phyloP scores from a whole-genome alignment of 345 rosid genomes.

The Corchorus olitorius region DNA sequence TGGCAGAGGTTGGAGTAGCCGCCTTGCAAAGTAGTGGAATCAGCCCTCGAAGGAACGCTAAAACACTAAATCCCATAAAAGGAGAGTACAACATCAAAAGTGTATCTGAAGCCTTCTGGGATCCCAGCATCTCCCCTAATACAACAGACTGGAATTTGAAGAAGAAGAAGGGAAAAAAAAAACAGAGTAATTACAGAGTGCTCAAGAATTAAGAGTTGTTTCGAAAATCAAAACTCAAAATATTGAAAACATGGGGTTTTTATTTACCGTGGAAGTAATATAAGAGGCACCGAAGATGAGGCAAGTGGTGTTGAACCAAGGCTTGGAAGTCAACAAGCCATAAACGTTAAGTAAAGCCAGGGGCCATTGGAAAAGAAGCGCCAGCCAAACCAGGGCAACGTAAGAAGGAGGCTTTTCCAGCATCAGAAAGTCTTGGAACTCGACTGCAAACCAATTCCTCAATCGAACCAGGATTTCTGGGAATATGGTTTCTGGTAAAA shows the following conservation, averaged over 20 bases:
- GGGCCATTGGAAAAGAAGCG: constrained; percentile 76
- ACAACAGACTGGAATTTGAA: no score
- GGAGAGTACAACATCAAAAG: constrained; percentile 55
- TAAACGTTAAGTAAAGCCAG: constrained; percentile 58
- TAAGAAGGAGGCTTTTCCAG: constrained; percentile 69
- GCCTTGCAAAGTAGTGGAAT: constrained; percentile 21
- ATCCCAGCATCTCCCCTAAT: constrained; percentile 52
- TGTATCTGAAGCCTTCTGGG: constrained; percentile 59
- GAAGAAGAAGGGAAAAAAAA: no score
- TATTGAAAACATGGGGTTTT: not conserved
- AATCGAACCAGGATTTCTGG: constrained; percentile 55
- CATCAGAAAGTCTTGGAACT: constrained; percentile 59
- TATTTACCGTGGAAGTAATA: constrained; percentile 61
- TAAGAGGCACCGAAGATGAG: constrained; percentile 64
- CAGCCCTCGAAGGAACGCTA: constrained; percentile 70
- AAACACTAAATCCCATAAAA: constrained; percentile 55
- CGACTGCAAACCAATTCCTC: constrained; percentile 37
- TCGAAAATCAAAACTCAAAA: not conserved
- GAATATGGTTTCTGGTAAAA: constrained; percentile 47
- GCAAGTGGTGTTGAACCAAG: constrained; percentile 76
- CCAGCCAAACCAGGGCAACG: constrained; percentile 65
- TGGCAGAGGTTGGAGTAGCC: constrained; percentile 32
- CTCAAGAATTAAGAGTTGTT: not conserved
- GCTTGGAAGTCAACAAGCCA: constrained; percentile 48
- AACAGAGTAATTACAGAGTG: not conserved